Evolutionary conservation across 257 asterid genomes (phyloP), one percentile per base, ranked within the genome.

Genomic region (Thymus quinquecostatus): DNA sequence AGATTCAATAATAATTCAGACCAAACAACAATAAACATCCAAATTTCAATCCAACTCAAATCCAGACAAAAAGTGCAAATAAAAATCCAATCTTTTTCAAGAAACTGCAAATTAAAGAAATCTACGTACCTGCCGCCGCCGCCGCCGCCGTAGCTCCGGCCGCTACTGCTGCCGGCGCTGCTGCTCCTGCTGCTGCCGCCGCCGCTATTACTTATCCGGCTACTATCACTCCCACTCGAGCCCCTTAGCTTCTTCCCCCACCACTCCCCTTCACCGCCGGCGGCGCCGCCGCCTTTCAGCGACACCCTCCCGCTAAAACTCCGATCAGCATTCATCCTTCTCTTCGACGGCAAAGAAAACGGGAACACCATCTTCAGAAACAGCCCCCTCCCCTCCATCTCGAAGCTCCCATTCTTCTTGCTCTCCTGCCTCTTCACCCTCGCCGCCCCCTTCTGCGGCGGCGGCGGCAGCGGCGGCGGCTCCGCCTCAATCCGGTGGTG

Each of bases 351-450:
- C 62, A 76, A 55, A 9, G 79, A 63, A 73, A 89, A 51, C 7
- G 96, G 98, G 68, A 88, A 75, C 58, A 80, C 83, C 96, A 86
- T 86, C 48, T 90, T 90, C 60, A 92, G 67, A 78, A 88, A 82
- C 84, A 92, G 28, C 21, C 90, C 93, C 63, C 80, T 75, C 33
- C 74, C 79, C 13, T 84, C 92, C 38, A 85, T 40, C 11, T 87
- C 90, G 36, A 85, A 54, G 40, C 88, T 82, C 72, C 43, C 79
- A 48, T 34, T 71, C 45, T 80, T 84, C 67, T 62, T 78, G 58
- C 86, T 84, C 75, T 74, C 88, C 10, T 68, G 79, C 21, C 74
- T 69, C 72, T 61, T 57, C 50, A 71, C 75, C 4, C 79, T 59
- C 41, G 8, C 41, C 7, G 41, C 41, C 41, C 41, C 41, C 6